Conservation (phyloP, 176 grass and related monocot genomes). For the Raddia guianensis region DNA sequence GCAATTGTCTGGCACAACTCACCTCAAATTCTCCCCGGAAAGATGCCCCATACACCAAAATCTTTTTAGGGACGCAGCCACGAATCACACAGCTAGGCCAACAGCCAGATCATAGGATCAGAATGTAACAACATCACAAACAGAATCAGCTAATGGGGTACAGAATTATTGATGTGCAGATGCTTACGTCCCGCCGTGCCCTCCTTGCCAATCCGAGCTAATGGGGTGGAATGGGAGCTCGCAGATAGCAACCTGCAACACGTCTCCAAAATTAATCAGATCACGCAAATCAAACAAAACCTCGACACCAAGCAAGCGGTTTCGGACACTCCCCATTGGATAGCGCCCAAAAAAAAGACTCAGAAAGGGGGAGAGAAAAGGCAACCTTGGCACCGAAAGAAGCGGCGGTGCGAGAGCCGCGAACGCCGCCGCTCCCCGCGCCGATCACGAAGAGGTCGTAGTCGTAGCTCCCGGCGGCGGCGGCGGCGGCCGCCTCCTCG, state of each 20-base stretch:
- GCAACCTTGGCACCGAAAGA: constrained; percentile 86
- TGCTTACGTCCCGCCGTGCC: constrained; percentile 90
- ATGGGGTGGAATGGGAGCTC: constrained; percentile 98
- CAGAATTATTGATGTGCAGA: background rate
- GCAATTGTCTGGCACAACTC: background rate
- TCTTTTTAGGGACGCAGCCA: constrained; percentile 97
- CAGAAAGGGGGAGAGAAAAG: background rate
- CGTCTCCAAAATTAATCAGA: background rate
- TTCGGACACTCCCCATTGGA: background rate
- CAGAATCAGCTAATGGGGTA: background rate
- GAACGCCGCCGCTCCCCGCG: constrained; percentile 90
- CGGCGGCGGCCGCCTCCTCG: constrained; percentile 40
- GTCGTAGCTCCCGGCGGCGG: constrained; percentile 52
- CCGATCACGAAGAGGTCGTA: constrained; percentile 96
- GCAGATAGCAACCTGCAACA: constrained; percentile 78
- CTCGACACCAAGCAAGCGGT: background rate
- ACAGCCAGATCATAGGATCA: background rate
- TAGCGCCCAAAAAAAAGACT: background rate
- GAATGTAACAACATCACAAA: background rate
- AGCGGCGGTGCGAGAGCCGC: constrained; percentile 77
- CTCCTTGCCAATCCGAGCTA: constrained; percentile 80
- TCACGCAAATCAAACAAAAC: background rate
- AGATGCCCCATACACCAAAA: constrained; percentile 79
- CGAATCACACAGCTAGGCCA: constrained; percentile 85
- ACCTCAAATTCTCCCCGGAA: constrained; percentile 95